phyloP scores from a whole-genome alignment of 345 rosid species.

The Bruguiera gymnorhiza region DNA sequence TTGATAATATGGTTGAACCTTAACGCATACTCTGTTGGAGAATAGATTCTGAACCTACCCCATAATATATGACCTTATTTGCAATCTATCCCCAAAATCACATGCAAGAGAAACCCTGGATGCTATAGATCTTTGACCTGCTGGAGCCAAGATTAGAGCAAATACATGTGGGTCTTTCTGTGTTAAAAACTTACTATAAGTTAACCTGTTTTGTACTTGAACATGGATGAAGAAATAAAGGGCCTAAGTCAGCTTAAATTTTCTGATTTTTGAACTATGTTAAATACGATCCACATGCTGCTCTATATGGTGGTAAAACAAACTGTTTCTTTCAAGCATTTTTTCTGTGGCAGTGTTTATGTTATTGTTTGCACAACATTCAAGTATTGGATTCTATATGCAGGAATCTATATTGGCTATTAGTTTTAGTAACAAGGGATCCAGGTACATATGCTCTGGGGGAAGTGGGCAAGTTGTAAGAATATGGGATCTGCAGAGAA shows the following conservation, averaged over 20 bases:
- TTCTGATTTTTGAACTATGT: neutral
- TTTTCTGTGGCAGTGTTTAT: neutral
- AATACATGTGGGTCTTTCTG: neutral
- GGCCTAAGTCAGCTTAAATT: neutral
- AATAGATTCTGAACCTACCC: neutral
- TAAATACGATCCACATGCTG: neutral
- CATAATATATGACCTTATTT: neutral
- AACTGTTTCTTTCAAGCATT: neutral
- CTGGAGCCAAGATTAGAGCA: neutral
- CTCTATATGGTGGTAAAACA: neutral
- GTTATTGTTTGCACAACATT: neutral
- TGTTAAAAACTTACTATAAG: neutral
- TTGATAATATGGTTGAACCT: no score
- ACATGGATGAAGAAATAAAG: neutral
- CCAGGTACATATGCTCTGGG: slow-evolving; percentile 92
- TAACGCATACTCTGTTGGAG: no score
- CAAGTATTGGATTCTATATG: neutral
- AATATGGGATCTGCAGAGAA: slow-evolving; percentile 97
- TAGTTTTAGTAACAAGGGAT: slow-evolving; percentile 82
- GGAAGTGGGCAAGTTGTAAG: slow-evolving; percentile 88
- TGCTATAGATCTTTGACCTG: neutral
- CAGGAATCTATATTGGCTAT: slow-evolving; percentile 88
- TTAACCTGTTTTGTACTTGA: neutral
- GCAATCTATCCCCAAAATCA: neutral
- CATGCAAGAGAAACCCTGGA: neutral